Evolutionary conservation across 1,139 yeast genomes (phyloP), one percentile per base, ranked within the genome.

Genomic region (Saccharomyces pastorianus): DNA sequence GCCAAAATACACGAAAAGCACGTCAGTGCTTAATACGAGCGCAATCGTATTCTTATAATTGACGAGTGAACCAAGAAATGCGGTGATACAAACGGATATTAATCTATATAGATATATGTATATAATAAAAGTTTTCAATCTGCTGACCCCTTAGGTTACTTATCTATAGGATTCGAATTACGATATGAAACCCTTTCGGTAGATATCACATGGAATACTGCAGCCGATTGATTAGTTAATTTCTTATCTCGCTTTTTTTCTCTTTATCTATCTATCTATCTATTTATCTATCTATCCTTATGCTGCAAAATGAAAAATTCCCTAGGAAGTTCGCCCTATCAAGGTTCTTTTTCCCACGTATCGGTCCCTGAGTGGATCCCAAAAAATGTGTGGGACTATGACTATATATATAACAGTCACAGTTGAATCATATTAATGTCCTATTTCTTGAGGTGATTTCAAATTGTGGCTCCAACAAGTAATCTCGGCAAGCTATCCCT

Each of bases 1-100:
- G 97, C 96, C 63, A 82, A 87, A 75, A 84, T 87, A 64, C 99
- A 93, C 73, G 90, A 86, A 55, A 72, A 83, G 64, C 80, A 82
- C 59, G 78, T 81, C 57, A 66, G 71, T 48, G 60, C 51, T 34
- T 48, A 51, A 47, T 25, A 46, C 20, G 44, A 38, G 11, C 20
- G 6, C 11, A 38, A 7, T 20, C 8, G 44, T 20, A 11, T n/a
- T 20, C 26, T 38, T 38, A 17, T 11, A 8, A 38, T 38, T 13
- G 13, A 38, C 20, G 17, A 17, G 17, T 17, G 11, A 9, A 17
- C 8, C 6, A 38, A 26, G 9, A 38, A 20, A 9, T 38, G 14
- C 9, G 44, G n/a, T 38, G 26, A 17, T 20, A 34, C 17, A 3
- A 34, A 14, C 20, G 11, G 6, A 6, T 8, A 6, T 11, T 38